These are phyloP conservation scores for Daldinia sp. DNA, from an alignment of 2,329 filamentous ascomycete species.

Conservation along the genomic window DNA sequence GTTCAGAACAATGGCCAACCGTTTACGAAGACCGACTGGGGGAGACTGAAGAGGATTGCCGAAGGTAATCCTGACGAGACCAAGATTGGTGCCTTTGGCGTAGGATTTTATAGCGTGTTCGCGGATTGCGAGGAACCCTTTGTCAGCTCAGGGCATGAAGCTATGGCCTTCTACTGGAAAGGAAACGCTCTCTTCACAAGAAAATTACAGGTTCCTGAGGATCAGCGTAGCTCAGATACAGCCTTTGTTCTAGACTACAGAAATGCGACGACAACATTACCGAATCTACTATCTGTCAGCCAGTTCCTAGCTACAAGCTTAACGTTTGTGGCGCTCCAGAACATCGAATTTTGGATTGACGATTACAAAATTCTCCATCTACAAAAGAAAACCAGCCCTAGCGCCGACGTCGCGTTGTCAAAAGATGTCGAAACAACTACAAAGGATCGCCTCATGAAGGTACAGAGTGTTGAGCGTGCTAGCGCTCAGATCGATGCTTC, in stretches of 20 bases:
- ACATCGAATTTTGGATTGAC: constrained; percentile 90
- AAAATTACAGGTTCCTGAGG: constrained; percentile 75
- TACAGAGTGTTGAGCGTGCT: constrained; percentile 80
- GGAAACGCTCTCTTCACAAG: constrained; percentile 96
- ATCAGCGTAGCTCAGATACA: constrained; percentile 74
- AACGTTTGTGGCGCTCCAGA: constrained; percentile 90
- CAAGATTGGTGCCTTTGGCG: constrained; percentile 98
- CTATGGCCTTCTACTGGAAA: constrained; percentile 99
- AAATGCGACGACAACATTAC: constrained; percentile 85
- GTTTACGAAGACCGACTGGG: constrained; percentile 92
- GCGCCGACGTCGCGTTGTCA: constrained; percentile 75
- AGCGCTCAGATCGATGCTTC: constrained; percentile 91
- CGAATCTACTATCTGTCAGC: constrained; percentile 83
- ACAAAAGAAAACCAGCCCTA: constrained; percentile 85
- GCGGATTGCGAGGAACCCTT: constrained; percentile 98
- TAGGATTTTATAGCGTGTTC: constrained; percentile 98
- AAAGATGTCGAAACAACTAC: constrained; percentile 82
- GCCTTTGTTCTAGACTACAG: constrained; percentile 96
- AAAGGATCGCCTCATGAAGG: constrained; percentile 87
- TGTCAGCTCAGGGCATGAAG: constrained; percentile 88
- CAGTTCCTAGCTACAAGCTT: constrained; percentile 95
- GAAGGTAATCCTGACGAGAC: constrained; percentile 99
- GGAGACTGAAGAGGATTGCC: constrained; percentile 92
- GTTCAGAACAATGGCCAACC: constrained; percentile 92
- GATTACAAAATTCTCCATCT: constrained; percentile 82